Percentiles rank a stretch among this genome's conserved stretches.
Conservation (phyloP, 768 basidiomycete genomes). For the Postia placenta region DNA sequence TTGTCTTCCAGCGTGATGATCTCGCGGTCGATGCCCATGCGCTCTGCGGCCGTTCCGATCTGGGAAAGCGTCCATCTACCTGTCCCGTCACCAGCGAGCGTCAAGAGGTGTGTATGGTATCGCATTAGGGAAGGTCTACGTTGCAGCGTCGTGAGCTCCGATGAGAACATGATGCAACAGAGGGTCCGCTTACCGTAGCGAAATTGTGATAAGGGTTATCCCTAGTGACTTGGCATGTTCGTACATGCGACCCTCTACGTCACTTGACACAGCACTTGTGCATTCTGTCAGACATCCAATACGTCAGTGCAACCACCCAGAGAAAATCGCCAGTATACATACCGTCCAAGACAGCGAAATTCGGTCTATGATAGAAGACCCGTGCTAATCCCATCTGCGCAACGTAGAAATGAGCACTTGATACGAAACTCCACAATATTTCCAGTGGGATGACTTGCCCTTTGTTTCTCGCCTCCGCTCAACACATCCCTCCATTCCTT, state of each 20-base stretch:
- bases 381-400: conserved; percentile 88
- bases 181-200: conserved; percentile 52
- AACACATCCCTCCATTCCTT: conserved; percentile 97
- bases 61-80: conserved; percentile 67
- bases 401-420: no score
- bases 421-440: background rate
- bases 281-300: conserved; percentile 59
- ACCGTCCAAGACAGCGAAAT: conserved; percentile 86
- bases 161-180: background rate
- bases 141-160: background rate
- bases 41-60: conserved; percentile 69
- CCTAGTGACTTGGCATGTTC: conserved; percentile 84
- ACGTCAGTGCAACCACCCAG: no score
- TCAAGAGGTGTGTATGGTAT: conserved; percentile 85
- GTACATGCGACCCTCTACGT: conserved; percentile 96
- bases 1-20: conserved; percentile 60
- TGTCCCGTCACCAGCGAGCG: conserved; percentile 65
- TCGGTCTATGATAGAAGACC: conserved; percentile 84
- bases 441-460: conserved; percentile 39
- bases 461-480: conserved; percentile 95
- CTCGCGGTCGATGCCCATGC: conserved; percentile 70
- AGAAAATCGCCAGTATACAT: no score
- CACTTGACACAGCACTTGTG: conserved; percentile 92
- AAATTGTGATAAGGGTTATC: conserved; percentile 91
- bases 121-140: conserved; percentile 75